Evolutionary conservation across 805 yeast genomes (phyloP), one percentile per base, ranked within the genome.

Genomic region (Zygosaccharomyces rouxii): DNA sequence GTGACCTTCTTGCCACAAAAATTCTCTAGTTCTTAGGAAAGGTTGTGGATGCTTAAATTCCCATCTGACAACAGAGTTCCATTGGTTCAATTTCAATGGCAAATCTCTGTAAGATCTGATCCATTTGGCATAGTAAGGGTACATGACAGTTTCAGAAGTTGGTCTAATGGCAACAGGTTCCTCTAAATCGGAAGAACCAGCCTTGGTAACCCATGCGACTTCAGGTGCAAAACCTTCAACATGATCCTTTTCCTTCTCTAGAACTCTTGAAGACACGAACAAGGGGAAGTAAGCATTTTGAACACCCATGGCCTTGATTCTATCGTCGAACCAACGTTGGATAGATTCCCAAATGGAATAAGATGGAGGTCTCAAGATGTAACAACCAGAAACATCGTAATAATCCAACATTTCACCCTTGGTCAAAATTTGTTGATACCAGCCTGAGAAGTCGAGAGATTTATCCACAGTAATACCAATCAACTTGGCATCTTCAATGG

Each of bases 1-100:
- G 76, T 94, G 99, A 61, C 99, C 99, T 75, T 94, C 99, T 75
- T 94, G 99, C 99, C 99, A 94, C 71, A 94, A 77, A 74, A 94
- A 94, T 74, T 94, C 99, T 75, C 99, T 86, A 11, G 99, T 95
- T 80, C 99, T 86, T 67, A 94, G 75, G 72, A 94, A 94, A 44
- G 99, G 99, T 75, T 94, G 99, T 50, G 99, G 99, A 71, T 94
- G 98, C 77, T 94, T 94, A 76, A 94, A 94, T 74, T 94, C 99
- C 99, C 99, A 94, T 77, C 99, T 86, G 44, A 94, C 99, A 39
- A 94, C 99, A 16, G 97, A 90, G 76, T 95, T 95, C 99, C 99
- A 94, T 75, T 94, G 99, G 77, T 94, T 94, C 66, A 94, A 79
- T 64, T 86, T 87, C 72, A 94, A 77, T 53, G 99, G 99, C 68